Evolutionary conservation across 2,329 filamentous ascomycete genomes (phyloP).

Genomic region (Colletotrichum coccodes): DNA sequence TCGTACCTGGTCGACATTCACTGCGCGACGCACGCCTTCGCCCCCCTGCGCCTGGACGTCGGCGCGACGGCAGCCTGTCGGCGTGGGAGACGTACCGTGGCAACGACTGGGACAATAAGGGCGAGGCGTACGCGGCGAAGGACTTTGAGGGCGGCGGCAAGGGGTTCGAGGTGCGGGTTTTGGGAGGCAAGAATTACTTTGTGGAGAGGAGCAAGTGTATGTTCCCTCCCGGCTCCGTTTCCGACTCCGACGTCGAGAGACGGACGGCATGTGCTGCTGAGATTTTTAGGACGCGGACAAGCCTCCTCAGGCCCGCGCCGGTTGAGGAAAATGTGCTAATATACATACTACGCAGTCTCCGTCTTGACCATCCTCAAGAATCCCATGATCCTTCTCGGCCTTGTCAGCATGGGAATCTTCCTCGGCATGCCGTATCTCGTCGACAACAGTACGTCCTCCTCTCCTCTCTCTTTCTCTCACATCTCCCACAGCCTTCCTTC

Average conservation of each 20-base stretch:
- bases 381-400: conserved; percentile 94
- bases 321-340: background rate
- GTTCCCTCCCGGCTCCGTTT: conserved; percentile 52
- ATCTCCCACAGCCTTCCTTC: background rate
- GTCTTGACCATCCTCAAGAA: conserved; percentile 88
- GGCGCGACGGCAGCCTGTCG: conserved; percentile 56
- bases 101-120: conserved; percentile 90
- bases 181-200: conserved; percentile 79
- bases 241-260: background rate
- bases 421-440: conserved; percentile 95
- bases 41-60: conserved; percentile 84
- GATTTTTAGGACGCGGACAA: background rate
- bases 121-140: conserved; percentile 61
- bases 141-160: conserved; percentile 34
- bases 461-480: background rate
- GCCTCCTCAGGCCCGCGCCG: background rate
- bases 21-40: conserved; percentile 78
- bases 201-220: conserved; percentile 79
- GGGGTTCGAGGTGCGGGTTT: conserved; percentile 69
- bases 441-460: conserved; percentile 82
- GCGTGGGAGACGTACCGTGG: conserved; percentile 89
- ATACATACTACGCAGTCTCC: conserved; percentile 64
- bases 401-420: conserved; percentile 84
- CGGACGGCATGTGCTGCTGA: background rate
- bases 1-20: conserved; percentile 88